A percentile compares a stretch with the other conserved stretches of the same genome.
phyloP scores from a whole-genome alignment of 192 early-diverging fungal genomes.

The Backusella sp. region DNA sequence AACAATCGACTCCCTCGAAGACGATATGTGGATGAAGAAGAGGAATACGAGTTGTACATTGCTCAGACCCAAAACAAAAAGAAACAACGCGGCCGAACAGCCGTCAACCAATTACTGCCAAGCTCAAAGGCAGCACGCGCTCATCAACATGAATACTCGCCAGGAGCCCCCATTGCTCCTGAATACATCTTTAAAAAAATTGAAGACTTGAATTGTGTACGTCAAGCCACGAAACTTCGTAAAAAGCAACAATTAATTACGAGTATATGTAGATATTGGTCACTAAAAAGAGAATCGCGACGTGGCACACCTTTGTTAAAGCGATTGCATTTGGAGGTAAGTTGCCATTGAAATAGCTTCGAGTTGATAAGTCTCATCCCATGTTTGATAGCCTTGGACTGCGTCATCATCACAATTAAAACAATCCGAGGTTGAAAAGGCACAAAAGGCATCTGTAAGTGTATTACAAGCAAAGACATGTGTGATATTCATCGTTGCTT shows the following conservation, averaged over 20 bases:
- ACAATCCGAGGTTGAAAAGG: slow-evolving; percentile 76
- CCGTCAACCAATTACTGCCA: slow-evolving; percentile 22
- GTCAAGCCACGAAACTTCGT: slow-evolving; percentile 22
- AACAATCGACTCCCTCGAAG: slow-evolving; percentile 20
- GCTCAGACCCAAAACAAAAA: slow-evolving; percentile 14
- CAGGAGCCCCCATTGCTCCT: slow-evolving; percentile 64
- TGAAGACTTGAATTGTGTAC: slow-evolving; percentile 31
- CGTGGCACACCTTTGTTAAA: slow-evolving; percentile 94
- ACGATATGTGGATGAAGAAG: slow-evolving; percentile 37
- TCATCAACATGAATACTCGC: slow-evolving; percentile 60
- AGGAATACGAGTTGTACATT: slow-evolving; percentile 6
- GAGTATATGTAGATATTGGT: slow-evolving; percentile 88
- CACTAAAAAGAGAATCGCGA: slow-evolving; percentile 86
- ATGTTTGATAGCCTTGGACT: slow-evolving; percentile 75
- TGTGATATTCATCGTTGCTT: not conserved
- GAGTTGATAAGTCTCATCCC: not conserved
- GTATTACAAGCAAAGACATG: not conserved
- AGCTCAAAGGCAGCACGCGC: slow-evolving; percentile 56
- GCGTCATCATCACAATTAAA: slow-evolving; percentile 62
- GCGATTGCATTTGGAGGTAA: slow-evolving; percentile 89
- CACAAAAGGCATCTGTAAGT: slow-evolving; percentile 41
- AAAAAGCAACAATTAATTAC: slow-evolving; percentile 60
- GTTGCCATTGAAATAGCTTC: not conserved
- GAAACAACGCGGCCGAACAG: not conserved
- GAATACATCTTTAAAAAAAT: slow-evolving; percentile 53